Evolutionary conservation across 768 basidiomycete genomes (phyloP), one percentile per base, ranked within the genome.

Genomic region (Lentinus brumalis): DNA sequence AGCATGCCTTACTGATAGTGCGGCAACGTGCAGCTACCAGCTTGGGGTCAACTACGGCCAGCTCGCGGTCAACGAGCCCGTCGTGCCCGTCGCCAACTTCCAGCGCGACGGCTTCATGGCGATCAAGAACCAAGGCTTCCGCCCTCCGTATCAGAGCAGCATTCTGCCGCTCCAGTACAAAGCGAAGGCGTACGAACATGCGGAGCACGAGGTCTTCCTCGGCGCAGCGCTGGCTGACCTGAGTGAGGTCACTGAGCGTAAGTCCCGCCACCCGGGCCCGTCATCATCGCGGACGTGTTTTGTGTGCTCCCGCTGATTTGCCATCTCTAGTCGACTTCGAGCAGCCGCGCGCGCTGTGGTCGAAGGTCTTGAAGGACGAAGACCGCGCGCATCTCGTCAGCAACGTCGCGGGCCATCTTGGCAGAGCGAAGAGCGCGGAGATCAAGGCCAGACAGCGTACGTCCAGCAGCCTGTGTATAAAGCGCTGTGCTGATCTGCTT

Each of bases 281-380:
- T 18, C 8, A 1, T 26, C 21, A 14, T 26, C 4, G 8, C 7
- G 2, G 56, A n/a, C n/a, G n/a, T n/a, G n/a, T n/a, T n/a, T n/a
- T n/a, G n/a, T n/a, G n/a, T n/a, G n/a, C n/a, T n/a, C n/a, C n/a
- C n/a, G n/a, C n/a, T n/a, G n/a, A n/a, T n/a, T n/a, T n/a, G n/a
- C n/a, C n/a, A n/a, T n/a, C n/a, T n/a, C n/a, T n/a, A 91, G 89
- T 92, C 65, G 91, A 93, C 78, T 93, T 92, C 68, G 91, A 92
- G 77, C 91, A 92, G 71, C 91, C 91, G 12, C 86, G 89, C 58
- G 83, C 79, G 26, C 73, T 92, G 56, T 92, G 85, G 80, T 70
- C 67, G 60, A 84, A 80, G 64, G 89, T 92, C n/a, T 84, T 87
- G 81, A 81, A 79, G 56, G 84, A 90, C 59, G 70, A 77, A 26